Evolutionary conservation across 345 rosid species (phyloP).

Genomic region (Eucalyptus rudis): DNA sequence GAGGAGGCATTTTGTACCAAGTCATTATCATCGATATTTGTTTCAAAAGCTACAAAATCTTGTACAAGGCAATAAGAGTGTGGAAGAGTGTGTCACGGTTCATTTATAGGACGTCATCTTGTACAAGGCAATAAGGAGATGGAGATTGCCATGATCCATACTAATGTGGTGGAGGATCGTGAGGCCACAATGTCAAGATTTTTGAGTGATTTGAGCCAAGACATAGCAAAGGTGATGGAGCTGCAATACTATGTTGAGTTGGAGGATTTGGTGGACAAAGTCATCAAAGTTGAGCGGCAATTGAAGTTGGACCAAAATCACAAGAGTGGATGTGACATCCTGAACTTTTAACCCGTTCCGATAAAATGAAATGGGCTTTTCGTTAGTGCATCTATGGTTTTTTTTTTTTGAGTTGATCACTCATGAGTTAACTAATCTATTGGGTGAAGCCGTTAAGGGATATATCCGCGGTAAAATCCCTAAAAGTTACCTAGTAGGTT

Average conservation of each 20-base stretch:
- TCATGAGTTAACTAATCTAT: too few species aligned
- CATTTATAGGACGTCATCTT: too few species aligned
- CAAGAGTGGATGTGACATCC: neutral
- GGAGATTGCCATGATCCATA: neutral
- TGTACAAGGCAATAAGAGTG: neutral
- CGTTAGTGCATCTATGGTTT: rapidly evolving
- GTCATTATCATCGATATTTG: neutral
- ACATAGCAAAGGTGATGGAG: neutral
- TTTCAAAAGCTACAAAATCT: neutral
- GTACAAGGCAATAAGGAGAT: neutral
- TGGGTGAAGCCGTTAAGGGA: too few species aligned
- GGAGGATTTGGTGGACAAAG: neutral
- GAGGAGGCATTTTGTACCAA: neutral
- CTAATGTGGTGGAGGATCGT: neutral
- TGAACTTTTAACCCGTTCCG: too few species aligned
- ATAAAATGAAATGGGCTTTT: too few species aligned
- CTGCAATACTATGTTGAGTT: neutral
- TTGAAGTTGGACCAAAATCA: neutral
- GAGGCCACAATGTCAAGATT: neutral
- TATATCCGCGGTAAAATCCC: too few species aligned
- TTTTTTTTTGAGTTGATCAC: too few species aligned
- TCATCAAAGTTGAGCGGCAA: neutral
- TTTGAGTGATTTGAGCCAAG: neutral
- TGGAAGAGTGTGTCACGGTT: too few species aligned
- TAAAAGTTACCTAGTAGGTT: too few species aligned